phyloP scores from a whole-genome alignment of 1,139 yeast genomes.

The Ogataea hybrid region DNA sequence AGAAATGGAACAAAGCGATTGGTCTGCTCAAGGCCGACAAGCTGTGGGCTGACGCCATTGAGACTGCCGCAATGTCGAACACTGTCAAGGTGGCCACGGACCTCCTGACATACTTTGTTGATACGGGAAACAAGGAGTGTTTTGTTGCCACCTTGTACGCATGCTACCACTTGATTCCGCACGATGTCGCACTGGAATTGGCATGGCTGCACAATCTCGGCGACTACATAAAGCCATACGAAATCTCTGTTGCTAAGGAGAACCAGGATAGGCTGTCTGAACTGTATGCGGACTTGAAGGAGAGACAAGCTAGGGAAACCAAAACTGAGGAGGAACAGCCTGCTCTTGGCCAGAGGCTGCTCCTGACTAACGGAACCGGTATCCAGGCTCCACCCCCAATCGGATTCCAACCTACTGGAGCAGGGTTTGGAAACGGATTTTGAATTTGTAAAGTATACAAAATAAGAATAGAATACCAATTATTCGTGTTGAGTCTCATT shows the following conservation, averaged over 20 bases:
- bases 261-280: conserved; percentile 66
- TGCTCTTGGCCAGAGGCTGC: conserved; percentile 50
- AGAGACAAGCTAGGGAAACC: conserved; percentile 61
- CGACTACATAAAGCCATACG: conserved; percentile 86
- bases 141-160: conserved; percentile 87
- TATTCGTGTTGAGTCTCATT: background rate
- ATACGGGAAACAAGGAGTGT: conserved; percentile 95
- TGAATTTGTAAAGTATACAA: conserved; percentile 6
- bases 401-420: conserved; percentile 65
- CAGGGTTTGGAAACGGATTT: conserved; percentile 57
- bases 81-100: conserved; percentile 86
- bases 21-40: conserved; percentile 87
- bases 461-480: conserved; percentile 1
- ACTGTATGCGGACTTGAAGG: conserved; percentile 67
- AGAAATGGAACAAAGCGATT: conserved; percentile 89
- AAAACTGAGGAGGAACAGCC: conserved; percentile 49
- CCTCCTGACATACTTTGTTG: conserved; percentile 86
- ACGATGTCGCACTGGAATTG: conserved; percentile 83
- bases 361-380: conserved; percentile 63
- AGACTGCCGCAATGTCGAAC: conserved; percentile 83
- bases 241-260: conserved; percentile 78
- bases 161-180: conserved; percentile 75
- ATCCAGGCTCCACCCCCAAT: conserved; percentile 33
- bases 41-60: conserved; percentile 92
- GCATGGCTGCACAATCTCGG: conserved; percentile 85